A percentile compares a stretch with the other conserved stretches of the same genome.
phyloP scores from a whole-genome alignment of 768 basidiomycete genomes.

The Boletus rufocinnamomeus region DNA sequence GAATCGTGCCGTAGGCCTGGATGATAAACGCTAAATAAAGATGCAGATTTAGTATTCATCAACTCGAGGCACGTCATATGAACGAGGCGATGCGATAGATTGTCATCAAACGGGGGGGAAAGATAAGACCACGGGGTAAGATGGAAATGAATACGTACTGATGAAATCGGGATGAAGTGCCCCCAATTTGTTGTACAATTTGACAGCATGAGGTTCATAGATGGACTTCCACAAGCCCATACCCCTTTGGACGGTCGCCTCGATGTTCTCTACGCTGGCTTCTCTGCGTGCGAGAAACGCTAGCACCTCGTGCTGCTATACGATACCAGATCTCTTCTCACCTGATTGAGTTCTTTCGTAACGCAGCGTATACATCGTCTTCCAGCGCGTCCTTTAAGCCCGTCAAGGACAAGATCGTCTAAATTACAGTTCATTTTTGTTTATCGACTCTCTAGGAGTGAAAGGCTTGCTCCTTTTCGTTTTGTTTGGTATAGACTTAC shows the following conservation, averaged over 20 bases:
- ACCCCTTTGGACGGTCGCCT: conserved; percentile 69
- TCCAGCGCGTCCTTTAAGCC: conserved; percentile 77
- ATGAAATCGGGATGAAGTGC: conserved; percentile 94
- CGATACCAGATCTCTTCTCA: conserved; percentile 36
- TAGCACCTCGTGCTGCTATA: conserved; percentile 26
- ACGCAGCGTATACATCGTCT: conserved; percentile 72
- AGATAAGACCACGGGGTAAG: conserved; percentile 40
- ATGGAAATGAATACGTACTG: conserved; percentile 54
- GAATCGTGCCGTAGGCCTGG: conserved; percentile 78
- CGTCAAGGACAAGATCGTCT: conserved; percentile 83
- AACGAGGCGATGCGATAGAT: conserved; percentile 33
- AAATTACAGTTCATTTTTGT: conserved; percentile 18
- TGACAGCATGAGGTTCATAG: conserved; percentile 86
- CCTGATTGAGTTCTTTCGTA: conserved; percentile 71
- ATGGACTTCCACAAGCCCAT: conserved; percentile 80
- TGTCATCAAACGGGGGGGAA: conserved; percentile 25
- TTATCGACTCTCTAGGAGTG: conserved; percentile 4
- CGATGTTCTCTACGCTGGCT: conserved; percentile 62
- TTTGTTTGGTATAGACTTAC: conserved; percentile 44
- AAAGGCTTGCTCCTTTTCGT: background rate
- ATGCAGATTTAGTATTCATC: conserved; percentile 30
- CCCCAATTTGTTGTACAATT: conserved; percentile 84
- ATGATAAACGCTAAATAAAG: conserved; percentile 74
- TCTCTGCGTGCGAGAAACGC: conserved; percentile 45
- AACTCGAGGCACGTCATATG: conserved; percentile 35